These are phyloP conservation scores for Sporothrix schenckii DNA, from an alignment of 2,329 filamentous ascomycete genomes.

Conservation along the genomic window DNA sequence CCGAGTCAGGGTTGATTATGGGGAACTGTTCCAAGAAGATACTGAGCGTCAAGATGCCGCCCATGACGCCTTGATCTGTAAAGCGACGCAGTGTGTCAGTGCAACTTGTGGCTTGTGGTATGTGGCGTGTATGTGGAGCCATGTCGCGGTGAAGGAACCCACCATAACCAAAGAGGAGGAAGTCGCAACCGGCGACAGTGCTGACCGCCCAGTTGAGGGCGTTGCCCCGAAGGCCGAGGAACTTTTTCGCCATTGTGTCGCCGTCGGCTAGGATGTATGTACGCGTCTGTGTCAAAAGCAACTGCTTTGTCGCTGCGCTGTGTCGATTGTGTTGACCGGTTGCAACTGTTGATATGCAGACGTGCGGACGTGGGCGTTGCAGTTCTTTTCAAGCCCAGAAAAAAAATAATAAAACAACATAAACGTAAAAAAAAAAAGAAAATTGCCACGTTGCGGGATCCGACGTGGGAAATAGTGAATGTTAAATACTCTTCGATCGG, in stretches of 20 bases:
- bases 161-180: conserved; percentile 65
- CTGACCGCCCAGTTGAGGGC: conserved; percentile 70
- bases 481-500: conserved; percentile 3
- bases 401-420: not conserved
- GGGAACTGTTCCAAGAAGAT: conserved; percentile 62
- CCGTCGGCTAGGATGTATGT: not conserved
- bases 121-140: too few species aligned
- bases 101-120: not conserved
- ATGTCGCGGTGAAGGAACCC: conserved; percentile 33
- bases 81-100: not conserved
- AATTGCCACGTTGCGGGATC: not conserved
- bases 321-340: not conserved
- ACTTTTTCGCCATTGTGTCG: conserved; percentile 43
- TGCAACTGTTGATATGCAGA: not conserved
- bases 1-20: conserved; percentile 52
- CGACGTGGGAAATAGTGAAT: not conserved
- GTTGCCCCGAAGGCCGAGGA: conserved; percentile 67
- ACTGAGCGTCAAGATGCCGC: conserved; percentile 70
- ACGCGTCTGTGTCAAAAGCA: not conserved
- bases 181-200: conserved; percentile 72
- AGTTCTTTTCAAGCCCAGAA: not conserved
- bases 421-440: conserved; percentile 4
- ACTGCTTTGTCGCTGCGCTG: not conserved
- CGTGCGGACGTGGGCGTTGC: conserved; percentile 2
- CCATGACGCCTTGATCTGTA: conserved; percentile 74